phyloP scores from a whole-genome alignment of 805 yeast genomes.

The Zygotorulaspora chibaensis region DNA sequence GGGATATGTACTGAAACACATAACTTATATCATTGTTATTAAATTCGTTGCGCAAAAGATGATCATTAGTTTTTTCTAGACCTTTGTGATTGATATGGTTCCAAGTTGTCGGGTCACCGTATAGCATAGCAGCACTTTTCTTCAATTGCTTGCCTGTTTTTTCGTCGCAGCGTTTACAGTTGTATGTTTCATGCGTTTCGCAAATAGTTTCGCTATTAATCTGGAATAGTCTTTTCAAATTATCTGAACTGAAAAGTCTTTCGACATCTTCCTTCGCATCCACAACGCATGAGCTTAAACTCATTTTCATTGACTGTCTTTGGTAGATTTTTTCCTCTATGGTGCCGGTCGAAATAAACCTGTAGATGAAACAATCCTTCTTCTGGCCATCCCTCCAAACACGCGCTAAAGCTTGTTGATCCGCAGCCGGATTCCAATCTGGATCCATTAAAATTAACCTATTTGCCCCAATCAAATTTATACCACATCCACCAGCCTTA shows the following conservation, averaged over 20 bases:
- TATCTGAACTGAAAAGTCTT: constrained; percentile 80
- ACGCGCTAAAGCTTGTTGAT: constrained; percentile 95
- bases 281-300: constrained; percentile 91
- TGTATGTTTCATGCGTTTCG: constrained; percentile 89
- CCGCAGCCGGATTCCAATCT: constrained; percentile 99
- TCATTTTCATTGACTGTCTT: constrained; percentile 90
- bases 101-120: constrained; percentile 98
- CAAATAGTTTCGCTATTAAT: constrained; percentile 64
- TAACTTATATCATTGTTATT: constrained; percentile 67
- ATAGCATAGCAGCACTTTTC: constrained; percentile 81
- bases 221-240: constrained; percentile 68
- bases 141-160: constrained; percentile 52
- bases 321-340: constrained; percentile 96
- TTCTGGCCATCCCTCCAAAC: constrained; percentile 99
- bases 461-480: constrained; percentile 94
- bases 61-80: constrained; percentile 66
- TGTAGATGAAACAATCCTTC: constrained; percentile 90
- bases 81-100: constrained; percentile 73
- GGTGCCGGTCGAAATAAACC: constrained; percentile 91
- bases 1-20: constrained; percentile 92
- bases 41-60: constrained; percentile 68
- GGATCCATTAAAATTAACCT: constrained; percentile 81
- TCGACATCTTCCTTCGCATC: constrained; percentile 96
- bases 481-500: constrained; percentile 99
- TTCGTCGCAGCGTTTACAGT: constrained; percentile 70